Percentiles rank a stretch among this genome's conserved stretches.
These are phyloP conservation scores for Phytophthora agathidicida DNA, from an alignment of 352 stramenopile species.

Conservation along the genomic window DNA sequence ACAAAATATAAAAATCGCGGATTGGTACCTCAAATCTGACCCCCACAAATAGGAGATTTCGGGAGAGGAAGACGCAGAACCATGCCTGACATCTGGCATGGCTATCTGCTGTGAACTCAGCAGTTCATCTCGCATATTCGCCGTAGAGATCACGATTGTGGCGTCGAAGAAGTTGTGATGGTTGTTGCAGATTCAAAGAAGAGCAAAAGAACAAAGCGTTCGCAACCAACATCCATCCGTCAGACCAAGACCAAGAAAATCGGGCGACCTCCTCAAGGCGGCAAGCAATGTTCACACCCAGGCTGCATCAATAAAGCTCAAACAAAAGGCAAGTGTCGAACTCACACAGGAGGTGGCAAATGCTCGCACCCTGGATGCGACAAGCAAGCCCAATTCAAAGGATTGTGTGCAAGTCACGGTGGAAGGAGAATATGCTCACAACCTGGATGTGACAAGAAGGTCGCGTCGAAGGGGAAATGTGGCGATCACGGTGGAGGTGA, in stretches of 20 bases:
- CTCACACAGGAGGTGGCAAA: slow-evolving; percentile 11
- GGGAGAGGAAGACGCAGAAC: slow-evolving; percentile 5
- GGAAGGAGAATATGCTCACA: slow-evolving; percentile 17
- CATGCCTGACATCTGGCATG: too few relatives aligned
- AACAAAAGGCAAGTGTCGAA: slow-evolving; percentile 20
- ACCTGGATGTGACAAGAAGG: slow-evolving; percentile 17
- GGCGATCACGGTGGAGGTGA: slow-evolving; percentile 11
- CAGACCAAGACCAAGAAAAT: slow-evolving; percentile 14
- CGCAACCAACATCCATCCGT: not conserved
- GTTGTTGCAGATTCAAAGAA: not conserved
- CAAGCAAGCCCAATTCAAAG: slow-evolving; percentile 25
- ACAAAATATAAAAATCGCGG: too few relatives aligned
- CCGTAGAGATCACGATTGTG: not conserved
- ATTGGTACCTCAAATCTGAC: too few relatives aligned
- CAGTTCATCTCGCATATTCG: too few relatives aligned
- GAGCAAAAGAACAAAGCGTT: not conserved
- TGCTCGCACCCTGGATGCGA: slow-evolving; percentile 12
- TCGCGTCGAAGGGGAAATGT: slow-evolving; percentile 19
- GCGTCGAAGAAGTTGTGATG: not conserved
- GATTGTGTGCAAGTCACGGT: slow-evolving; percentile 19
- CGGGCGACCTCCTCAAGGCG: slow-evolving; percentile 8
- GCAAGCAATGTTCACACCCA: not conserved
- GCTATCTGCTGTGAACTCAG: too few relatives aligned
- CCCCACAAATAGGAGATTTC: not conserved
- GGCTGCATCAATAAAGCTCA: slow-evolving; percentile 19